Base-by-base conservation (phyloP, 805 yeast genomes). In the Groenewaldozyma tartarivorans region DNA sequence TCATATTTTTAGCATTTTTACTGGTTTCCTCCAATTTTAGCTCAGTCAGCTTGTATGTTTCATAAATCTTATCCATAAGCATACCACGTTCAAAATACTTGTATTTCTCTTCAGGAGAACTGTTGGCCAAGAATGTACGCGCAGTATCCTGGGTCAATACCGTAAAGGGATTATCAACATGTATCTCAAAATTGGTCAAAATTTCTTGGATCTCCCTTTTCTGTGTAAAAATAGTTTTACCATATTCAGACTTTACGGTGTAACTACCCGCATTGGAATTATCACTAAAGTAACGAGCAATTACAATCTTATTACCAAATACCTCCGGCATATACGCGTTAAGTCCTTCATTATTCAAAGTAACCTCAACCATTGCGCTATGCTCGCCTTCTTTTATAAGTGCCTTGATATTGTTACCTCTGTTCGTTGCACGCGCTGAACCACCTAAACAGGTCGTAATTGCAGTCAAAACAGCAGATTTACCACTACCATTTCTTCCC, bases 121-220 rank as follows among this genome's bases (percentile, higher is more conserved):
- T 76, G 24, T 79, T 75, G 1, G 94, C 81, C 47, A 92, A 63
- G 55, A 92, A 92, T 13, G 88, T 81, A 49, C 95, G 75, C 1
- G 99, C 97, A 45, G 80, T 83, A 51, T 92, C 96, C 58, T 92
- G 99, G 1, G 95, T 85, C 38, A 92, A 67, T 53, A 92, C 83
- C 1, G 95, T 83, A 74, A 92, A 75, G 4, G 96, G 96, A 51
- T 92, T 92, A 51, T 79, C 88, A 20, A 92, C 80, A 4, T 84
- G 79, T 33, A 90, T 79, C 35, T 81, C 77, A 55, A 80, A 86
- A 47, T 71, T 73, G 48, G 74, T 77, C 36, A 87, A 61, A 2
- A 92, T 79, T 4, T 71, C 72, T 48, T 77, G 85, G 22, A 92
- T 61, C 11, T 78, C 81, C 22, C 69, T 66, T 44, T 77, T 80